Conservation (phyloP, 2,329 filamentous ascomycete species). For the Trichoderma atroviride region DNA sequence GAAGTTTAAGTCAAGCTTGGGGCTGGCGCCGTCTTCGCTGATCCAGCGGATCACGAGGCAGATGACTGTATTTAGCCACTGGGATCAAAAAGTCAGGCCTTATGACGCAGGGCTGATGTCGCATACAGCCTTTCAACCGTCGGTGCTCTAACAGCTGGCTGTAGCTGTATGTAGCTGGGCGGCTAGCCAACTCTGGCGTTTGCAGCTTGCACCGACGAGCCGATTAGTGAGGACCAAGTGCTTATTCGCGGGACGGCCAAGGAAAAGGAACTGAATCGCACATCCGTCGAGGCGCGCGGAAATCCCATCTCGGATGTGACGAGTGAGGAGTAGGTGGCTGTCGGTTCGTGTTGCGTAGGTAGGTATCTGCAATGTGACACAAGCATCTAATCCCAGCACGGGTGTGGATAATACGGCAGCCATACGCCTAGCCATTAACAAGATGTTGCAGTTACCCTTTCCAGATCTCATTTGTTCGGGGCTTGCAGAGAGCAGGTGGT, state of each 20-base stretch:
- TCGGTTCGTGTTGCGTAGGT: not conserved
- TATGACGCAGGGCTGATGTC: constrained; percentile 38
- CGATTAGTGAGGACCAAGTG: not conserved
- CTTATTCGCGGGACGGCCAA: not conserved
- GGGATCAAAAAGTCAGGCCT: constrained; percentile 13
- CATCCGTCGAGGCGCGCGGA: not conserved
- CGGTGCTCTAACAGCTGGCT: not conserved
- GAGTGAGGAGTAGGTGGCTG: not conserved
- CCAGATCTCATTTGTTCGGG: not conserved
- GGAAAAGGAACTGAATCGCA: not conserved
- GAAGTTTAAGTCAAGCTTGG: not conserved
- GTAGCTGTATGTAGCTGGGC: not conserved
- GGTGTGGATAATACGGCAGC: not conserved
- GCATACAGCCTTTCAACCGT: constrained; percentile 15
- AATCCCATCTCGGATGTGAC: not conserved
- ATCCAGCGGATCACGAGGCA: constrained; percentile 24
- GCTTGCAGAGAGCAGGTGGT: constrained; percentile 9
- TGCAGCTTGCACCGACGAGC: constrained; percentile 5
- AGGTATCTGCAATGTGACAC: not conserved
- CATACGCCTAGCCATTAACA: not conserved
- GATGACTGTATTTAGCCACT: constrained; percentile 11
- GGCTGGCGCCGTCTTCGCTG: constrained; percentile 15
- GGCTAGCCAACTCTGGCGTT: not conserved
- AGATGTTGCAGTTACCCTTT: not conserved
- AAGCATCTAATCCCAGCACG: not conserved